Evolutionary conservation across 169 alveolate species (phyloP), one percentile per base, ranked within the genome.

Genomic region (Babesia sp.): DNA sequence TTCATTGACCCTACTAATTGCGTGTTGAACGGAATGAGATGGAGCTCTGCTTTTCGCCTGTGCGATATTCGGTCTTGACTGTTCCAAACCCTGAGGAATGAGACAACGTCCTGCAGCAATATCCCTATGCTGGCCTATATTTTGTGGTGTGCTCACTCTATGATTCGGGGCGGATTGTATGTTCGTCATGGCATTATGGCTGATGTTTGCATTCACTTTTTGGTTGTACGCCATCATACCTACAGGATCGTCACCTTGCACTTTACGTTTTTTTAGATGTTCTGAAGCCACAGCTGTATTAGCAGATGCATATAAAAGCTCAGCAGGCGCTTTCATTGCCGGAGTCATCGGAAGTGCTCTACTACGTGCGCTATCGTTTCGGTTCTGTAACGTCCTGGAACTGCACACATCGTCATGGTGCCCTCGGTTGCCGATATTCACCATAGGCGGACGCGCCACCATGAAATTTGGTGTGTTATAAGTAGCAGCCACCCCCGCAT

Each of bases 201-300:
- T 44, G 41, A 20, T 39, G 4, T 9, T 20, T 20, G 34, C 59
- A 16, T 26, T 31, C 42, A 20, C 44, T 31, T 28, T 61, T 5
- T 18, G 72, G 58, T 36, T 36, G 3, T 61, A 58, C 22, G 8
- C 57, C 72, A 61, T n/a, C 59, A 39, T n/a, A 28, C 59, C 58
- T 2, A n/a, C 53, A 33, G 58, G 64, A 34, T 31, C 53, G 8
- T n/a, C 28, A 14, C 11, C 53, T 18, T 9, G 37, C 46, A 57
- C 51, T 2, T 11, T 34, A 4, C 7, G 22, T 5, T 3, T 26
- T 18, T 18, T 29, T 16, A 34, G n/a, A 9, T 11, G 48, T 16
- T 57, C 68, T 39, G 9, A 26, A 3, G 11, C 3, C 5, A 37
- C 29, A 28, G 24, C 57, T 12, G 57, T 20, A 7, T 7, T 22